Evolutionary conservation across 495 filamentous ascomycete species (phyloP).

Genomic region (Acidomyces sp.): DNA sequence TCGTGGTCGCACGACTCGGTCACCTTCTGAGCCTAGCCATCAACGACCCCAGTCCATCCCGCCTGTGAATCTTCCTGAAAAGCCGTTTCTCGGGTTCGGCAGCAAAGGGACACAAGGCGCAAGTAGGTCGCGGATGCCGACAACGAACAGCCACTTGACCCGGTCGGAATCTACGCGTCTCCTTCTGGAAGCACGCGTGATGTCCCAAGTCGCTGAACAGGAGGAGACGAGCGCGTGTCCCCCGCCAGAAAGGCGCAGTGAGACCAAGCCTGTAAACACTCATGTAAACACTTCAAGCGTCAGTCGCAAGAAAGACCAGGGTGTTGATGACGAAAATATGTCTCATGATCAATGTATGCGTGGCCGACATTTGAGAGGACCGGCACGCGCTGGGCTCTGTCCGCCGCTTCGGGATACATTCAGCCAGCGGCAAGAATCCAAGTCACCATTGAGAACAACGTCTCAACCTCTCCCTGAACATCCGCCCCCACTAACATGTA

Average conservation of each 20-base stretch:
- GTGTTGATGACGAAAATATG: too few species aligned
- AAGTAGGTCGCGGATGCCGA: constrained; percentile 11
- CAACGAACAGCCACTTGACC: constrained; percentile 18
- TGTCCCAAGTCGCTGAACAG: neutral
- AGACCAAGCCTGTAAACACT: too few species aligned
- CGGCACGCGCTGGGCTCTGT: too few species aligned
- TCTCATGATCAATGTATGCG: too few species aligned
- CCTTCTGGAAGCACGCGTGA: neutral
- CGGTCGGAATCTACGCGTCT: constrained; percentile 24
- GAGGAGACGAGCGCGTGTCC: neutral
- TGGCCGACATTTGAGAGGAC: too few species aligned
- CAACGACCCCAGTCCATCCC: too few species aligned
- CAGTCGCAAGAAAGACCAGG: too few species aligned
- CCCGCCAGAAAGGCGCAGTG: too few species aligned
- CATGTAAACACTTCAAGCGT: too few species aligned
- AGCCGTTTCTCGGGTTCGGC: constrained; percentile 26
- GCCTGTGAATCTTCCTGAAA: constrained; percentile 26
- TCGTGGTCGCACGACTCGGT: neutral
- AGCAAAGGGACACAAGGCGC: constrained; percentile 18
- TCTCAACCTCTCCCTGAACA: neutral
- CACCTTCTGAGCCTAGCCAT: neutral
- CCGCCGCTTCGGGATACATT: too few species aligned
- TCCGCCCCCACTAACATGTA: neutral
- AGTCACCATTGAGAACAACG: too few species aligned
- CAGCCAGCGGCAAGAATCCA: too few species aligned